phyloP scores from a whole-genome alignment of 805 yeast genomes.

The Yarrowia sp. region DNA sequence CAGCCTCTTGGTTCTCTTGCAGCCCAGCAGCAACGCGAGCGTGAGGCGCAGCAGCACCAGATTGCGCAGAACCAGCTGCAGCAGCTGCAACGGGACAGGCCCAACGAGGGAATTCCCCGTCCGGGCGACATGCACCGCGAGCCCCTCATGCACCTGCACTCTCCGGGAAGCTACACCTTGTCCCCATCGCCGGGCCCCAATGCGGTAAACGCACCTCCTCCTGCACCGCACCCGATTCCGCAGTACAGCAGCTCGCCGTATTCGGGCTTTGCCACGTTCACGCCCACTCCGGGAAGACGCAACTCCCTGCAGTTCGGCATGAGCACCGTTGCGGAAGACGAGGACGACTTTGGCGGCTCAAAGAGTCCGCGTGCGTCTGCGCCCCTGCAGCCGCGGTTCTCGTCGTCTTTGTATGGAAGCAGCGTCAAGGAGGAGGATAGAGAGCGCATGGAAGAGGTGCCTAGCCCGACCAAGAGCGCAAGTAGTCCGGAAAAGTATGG shows the following conservation, averaged over 20 bases:
- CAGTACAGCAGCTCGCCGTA: too few relatives aligned
- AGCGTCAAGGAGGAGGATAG: slow-evolving; percentile 1
- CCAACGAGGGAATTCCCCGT: too few relatives aligned
- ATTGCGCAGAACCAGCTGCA: slow-evolving; percentile 16
- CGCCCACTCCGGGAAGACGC: background rate
- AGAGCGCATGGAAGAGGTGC: slow-evolving; percentile 14
- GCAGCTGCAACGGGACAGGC: slow-evolving; percentile 23
- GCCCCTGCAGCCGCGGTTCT: background rate
- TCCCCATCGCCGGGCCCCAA: background rate
- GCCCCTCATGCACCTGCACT: slow-evolving; percentile 9
- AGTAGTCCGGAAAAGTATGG: slow-evolving; percentile 22
- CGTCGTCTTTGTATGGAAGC: background rate
- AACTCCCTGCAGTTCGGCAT: slow-evolving; percentile 11
- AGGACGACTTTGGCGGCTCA: background rate
- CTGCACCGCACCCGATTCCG: too few relatives aligned
- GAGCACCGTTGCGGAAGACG: slow-evolving; percentile 11
- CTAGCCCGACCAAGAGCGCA: slow-evolving; percentile 15
- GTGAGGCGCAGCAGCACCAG: slow-evolving; percentile 14
- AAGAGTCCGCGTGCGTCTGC: slow-evolving; percentile 13
- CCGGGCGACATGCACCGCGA: too few relatives aligned
- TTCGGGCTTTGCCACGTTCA: background rate
- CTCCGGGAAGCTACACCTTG: background rate
- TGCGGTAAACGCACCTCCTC: background rate
- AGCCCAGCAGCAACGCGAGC: slow-evolving; percentile 2
- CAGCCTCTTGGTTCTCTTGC: background rate